phyloP scores from a whole-genome alignment of 352 stramenopile genomes.

The Pilasporangium apinafurcum region DNA sequence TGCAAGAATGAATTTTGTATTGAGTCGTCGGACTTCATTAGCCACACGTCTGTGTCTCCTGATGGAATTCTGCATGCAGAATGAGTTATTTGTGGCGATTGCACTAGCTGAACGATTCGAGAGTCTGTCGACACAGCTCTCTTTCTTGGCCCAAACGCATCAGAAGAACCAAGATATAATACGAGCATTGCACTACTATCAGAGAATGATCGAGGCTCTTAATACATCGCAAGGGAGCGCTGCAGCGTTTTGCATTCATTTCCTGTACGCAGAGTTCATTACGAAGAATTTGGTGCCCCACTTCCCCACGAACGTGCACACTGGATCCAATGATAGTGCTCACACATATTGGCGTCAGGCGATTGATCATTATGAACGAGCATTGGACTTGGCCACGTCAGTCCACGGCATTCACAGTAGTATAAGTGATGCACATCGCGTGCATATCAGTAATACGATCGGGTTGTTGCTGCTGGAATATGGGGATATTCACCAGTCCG shows the following conservation, averaged over 20 bases:
- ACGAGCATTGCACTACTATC: not conserved
- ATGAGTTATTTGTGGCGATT: not conserved
- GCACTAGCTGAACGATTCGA: not conserved
- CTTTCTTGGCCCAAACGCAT: conserved; percentile 3
- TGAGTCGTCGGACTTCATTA: too few relatives aligned
- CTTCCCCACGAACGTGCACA: not conserved
- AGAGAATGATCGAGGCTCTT: not conserved
- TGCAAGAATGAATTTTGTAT: too few relatives aligned
- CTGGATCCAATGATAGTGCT: conserved; percentile 9
- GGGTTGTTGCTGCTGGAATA: conserved; percentile 11
- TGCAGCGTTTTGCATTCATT: not conserved
- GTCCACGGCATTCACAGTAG: not conserved
- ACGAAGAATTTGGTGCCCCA: not conserved
- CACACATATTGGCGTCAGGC: conserved; percentile 5
- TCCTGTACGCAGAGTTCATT: not conserved
- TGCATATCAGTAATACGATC: conserved; percentile 21
- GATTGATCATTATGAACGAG: conserved; percentile 3
- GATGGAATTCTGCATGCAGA: too few relatives aligned
- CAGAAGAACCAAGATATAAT: not conserved
- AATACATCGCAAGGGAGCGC: not conserved
- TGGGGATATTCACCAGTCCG: not conserved
- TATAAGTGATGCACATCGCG: not conserved
- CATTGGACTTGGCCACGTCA: not conserved
- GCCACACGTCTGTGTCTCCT: too few relatives aligned
- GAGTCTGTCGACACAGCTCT: conserved; percentile 1